phyloP scores from a whole-genome alignment of 805 yeast genomes.

The Candida hispaniensis region DNA sequence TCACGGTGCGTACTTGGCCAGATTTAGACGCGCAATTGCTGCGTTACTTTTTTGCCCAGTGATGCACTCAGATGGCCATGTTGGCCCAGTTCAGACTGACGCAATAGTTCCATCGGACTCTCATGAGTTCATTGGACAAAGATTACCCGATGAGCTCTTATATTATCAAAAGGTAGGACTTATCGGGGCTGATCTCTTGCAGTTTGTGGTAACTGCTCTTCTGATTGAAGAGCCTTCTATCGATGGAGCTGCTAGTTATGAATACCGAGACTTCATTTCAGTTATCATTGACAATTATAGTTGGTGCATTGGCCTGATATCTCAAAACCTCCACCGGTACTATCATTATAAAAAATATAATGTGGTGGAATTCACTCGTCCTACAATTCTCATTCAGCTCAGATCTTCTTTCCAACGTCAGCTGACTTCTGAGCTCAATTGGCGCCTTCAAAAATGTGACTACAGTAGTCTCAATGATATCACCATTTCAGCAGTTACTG shows the following conservation, averaged over 20 bases:
- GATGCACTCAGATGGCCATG: conserved; percentile 54
- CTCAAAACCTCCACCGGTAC: conserved; percentile 69
- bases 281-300: conserved; percentile 41
- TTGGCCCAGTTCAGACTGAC: conserved; percentile 44
- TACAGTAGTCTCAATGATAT: conserved; percentile 1
- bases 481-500: conserved; percentile 25
- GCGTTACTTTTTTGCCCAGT: conserved; percentile 67
- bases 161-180: conserved; percentile 76
- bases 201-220: conserved; percentile 54
- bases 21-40: conserved; percentile 57
- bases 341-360: conserved; percentile 57
- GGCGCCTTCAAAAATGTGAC: conserved; percentile 1
- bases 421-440: conserved; percentile 17
- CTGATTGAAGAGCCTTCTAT: conserved; percentile 54
- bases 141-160: conserved; percentile 75
- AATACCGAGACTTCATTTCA: conserved; percentile 42
- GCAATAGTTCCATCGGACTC: conserved; percentile 61
- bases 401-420: conserved; percentile 17
- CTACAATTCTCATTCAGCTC: conserved; percentile 26
- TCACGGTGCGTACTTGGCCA: conserved; percentile 31
- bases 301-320: conserved; percentile 52
- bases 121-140: conserved; percentile 71
- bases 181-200: conserved; percentile 50
- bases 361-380: conserved; percentile 41
- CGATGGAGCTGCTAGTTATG: conserved; percentile 48